Evolutionary conservation across 2,329 filamentous ascomycete species (phyloP).

Genomic region (Alternaria gaisen): DNA sequence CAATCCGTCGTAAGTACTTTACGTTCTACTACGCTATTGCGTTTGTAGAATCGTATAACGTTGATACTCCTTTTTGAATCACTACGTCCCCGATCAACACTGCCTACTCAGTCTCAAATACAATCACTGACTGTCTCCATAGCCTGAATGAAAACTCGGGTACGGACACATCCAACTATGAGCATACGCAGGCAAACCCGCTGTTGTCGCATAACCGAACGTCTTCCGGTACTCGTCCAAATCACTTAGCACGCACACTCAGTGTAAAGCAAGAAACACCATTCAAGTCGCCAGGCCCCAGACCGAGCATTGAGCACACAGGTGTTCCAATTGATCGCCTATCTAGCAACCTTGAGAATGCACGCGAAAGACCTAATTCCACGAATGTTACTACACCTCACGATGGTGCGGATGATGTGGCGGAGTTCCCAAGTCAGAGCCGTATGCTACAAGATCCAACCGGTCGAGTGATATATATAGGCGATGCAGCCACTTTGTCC

Average conservation of each 20-base stretch:
- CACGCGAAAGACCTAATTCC: constrained; percentile 34
- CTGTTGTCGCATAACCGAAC: constrained; percentile 22
- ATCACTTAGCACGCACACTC: constrained; percentile 7
- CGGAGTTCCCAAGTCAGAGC: constrained; percentile 63
- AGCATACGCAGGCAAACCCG: constrained; percentile 30
- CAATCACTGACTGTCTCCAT: neutral
- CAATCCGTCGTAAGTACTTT: constrained; percentile 18
- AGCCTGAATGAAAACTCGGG: constrained; percentile 30
- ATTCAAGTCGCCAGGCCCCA: constrained; percentile 29
- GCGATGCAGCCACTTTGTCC: constrained; percentile 69
- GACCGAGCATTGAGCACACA: constrained; percentile 35
- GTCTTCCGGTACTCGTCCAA: constrained; percentile 27
- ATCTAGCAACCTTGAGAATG: constrained; percentile 28
- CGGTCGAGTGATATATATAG: constrained; percentile 67
- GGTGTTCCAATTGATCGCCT: constrained; percentile 38
- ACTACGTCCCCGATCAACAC: neutral
- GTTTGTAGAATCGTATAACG: neutral
- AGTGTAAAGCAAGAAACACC: constrained; percentile 32
- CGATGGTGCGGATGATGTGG: constrained; percentile 64
- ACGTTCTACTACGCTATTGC: neutral
- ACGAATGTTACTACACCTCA: constrained; percentile 45
- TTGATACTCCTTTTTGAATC: neutral
- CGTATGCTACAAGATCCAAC: constrained; percentile 69
- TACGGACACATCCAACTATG: constrained; percentile 36
- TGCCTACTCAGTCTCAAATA: neutral